Evolutionary conservation across 495 filamentous ascomycete species (phyloP).

Genomic region (Cetradonia linearis): DNA sequence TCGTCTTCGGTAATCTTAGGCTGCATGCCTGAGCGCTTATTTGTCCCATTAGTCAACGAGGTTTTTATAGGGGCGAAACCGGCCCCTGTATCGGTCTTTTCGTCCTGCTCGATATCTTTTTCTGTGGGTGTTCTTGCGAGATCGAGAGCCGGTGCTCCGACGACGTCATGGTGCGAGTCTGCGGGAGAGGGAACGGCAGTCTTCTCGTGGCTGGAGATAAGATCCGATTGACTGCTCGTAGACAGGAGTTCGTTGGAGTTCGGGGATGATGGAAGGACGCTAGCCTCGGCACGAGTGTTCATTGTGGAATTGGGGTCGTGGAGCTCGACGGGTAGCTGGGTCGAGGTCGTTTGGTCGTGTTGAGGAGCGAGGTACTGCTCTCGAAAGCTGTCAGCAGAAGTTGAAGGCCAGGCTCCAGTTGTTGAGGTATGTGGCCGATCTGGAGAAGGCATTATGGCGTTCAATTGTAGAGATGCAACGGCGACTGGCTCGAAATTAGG

Average conservation of each 20-base stretch:
- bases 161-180: not conserved
- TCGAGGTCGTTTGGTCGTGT: not conserved
- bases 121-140: not conserved
- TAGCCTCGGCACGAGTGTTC: not conserved
- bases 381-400: slow-evolving; percentile 21
- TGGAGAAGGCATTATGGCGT: slow-evolving; percentile 1
- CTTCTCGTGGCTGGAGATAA: not conserved
- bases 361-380: slow-evolving; percentile 15
- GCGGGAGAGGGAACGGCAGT: slow-evolving; percentile 15
- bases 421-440: slow-evolving; percentile 2
- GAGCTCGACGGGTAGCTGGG: not conserved
- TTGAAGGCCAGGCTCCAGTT: slow-evolving; percentile 18
- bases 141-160: not conserved
- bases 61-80: slow-evolving; percentile 21
- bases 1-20: slow-evolving; percentile 38
- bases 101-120: not conserved
- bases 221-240: not conserved
- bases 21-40: slow-evolving; percentile 5
- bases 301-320: not conserved
- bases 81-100: slow-evolving; percentile 10
- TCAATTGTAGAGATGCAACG: too few relatives aligned
- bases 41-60: not conserved
- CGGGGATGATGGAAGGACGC: not conserved
- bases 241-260: not conserved
- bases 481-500: not conserved